Evolutionary conservation across 2,329 filamentous ascomycete genomes (phyloP).

Genomic region (Malbranchea zuffiana): DNA sequence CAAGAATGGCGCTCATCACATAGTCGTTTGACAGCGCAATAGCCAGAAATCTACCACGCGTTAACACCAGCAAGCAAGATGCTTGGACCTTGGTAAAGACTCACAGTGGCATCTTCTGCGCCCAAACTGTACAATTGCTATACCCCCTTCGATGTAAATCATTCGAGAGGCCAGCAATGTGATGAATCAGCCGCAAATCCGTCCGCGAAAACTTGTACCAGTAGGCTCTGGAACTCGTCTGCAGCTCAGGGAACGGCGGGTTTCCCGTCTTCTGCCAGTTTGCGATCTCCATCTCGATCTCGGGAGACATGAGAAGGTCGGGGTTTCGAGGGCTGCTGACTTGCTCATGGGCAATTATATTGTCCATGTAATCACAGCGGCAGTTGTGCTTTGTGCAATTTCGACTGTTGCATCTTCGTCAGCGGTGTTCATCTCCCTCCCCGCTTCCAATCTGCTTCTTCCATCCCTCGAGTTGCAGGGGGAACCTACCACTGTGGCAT

Average conservation of each 20-base stretch:
- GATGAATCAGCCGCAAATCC: conserved; percentile 80
- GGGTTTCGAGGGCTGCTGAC: conserved; percentile 43
- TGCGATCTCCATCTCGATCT: conserved; percentile 70
- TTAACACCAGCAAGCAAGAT: conserved; percentile 17
- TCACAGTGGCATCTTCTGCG: conserved; percentile 82
- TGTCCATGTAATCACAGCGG: conserved; percentile 94
- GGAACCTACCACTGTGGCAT: conserved; percentile 81
- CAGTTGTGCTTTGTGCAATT: conserved; percentile 99
- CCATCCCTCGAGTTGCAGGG: background rate
- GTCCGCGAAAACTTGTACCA: conserved; percentile 63
- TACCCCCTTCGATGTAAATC: conserved; percentile 68
- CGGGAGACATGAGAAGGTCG: conserved; percentile 71
- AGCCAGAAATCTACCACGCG: conserved; percentile 56
- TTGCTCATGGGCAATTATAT: conserved; percentile 46
- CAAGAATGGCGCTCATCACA: conserved; percentile 87
- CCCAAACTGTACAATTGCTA: conserved; percentile 83
- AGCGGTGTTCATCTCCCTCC: conserved; percentile 9
- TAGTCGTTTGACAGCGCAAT: conserved; percentile 73
- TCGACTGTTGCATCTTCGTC: conserved; percentile 48
- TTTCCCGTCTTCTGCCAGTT: conserved; percentile 74
- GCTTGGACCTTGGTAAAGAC: conserved; percentile 28
- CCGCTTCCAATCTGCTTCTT: background rate
- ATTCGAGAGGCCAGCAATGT: conserved; percentile 74
- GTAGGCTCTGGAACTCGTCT: conserved; percentile 62
- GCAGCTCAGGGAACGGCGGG: conserved; percentile 74